Percentiles rank a stretch among this genome's conserved stretches.
Evolutionary conservation across 129 eudicot genomes (phyloP).

Genomic region (Mikania micrantha): DNA sequence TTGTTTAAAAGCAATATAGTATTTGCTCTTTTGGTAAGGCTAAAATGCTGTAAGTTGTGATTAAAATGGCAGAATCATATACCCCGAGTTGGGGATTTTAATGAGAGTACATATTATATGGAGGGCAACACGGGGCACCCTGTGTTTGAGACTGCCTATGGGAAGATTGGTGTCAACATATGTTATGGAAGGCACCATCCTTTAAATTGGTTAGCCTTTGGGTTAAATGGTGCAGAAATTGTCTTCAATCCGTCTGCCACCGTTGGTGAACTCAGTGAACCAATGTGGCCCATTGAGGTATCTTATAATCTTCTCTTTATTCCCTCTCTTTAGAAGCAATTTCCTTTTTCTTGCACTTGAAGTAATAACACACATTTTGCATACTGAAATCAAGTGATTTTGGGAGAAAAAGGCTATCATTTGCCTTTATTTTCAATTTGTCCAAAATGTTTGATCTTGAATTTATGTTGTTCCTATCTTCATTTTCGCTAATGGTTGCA

Average conservation of each 20-base stretch:
- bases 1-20: not conserved
- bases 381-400: not conserved
- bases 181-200: constrained; percentile 99
- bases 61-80: constrained; percentile 73
- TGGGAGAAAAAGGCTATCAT: not conserved
- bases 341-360: constrained; percentile 4
- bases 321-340: not conserved
- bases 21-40: not conserved
- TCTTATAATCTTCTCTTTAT: not conserved
- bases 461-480: not conserved
- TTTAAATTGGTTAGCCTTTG: constrained; percentile 93
- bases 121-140: constrained; percentile 99
- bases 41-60: constrained; percentile 14
- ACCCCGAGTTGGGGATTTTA: constrained; percentile 96
- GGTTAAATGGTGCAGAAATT: constrained; percentile 95
- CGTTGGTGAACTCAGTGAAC: constrained; percentile 99
- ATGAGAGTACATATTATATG: constrained; percentile 98
- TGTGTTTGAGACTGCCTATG: constrained; percentile 85
- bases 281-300: constrained; percentile 99
- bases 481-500: not conserved
- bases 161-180: constrained; percentile 88
- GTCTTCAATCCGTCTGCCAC: constrained; percentile 98
- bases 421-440: not conserved
- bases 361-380: not conserved
- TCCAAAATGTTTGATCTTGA: not conserved